A percentile compares a stretch with the other conserved stretches of the same genome.
These are phyloP conservation scores for Pisolithus microcarpus DNA, from an alignment of 768 basidiomycete species.

Conservation along the genomic window DNA sequence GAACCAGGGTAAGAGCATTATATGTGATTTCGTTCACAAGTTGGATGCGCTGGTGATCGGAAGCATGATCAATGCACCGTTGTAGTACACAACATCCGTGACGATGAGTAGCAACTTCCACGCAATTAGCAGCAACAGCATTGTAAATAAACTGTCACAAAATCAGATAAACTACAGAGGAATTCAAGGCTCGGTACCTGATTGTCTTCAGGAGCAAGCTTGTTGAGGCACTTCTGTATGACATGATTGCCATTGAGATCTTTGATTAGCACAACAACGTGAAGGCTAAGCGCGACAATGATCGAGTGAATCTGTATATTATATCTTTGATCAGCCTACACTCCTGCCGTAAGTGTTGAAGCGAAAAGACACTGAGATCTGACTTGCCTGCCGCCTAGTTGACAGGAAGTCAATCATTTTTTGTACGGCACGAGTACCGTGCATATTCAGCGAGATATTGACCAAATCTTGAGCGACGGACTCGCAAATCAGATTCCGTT, in stretches of 20 bases:
- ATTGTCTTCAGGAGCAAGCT: slow-evolving; percentile 96
- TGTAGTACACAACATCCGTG: slow-evolving; percentile 99
- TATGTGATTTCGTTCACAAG: slow-evolving; percentile 98
- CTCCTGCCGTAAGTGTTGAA: slow-evolving; percentile 44
- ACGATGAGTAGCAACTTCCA: slow-evolving; percentile 96
- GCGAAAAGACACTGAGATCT: slow-evolving; percentile 23
- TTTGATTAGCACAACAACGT: slow-evolving; percentile 99
- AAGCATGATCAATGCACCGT: slow-evolving; percentile 96
- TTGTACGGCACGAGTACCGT: slow-evolving; percentile 97
- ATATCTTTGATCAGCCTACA: slow-evolving; percentile 76
- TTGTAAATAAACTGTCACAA: slow-evolving; percentile 88
- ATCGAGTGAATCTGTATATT: slow-evolving; percentile 92
- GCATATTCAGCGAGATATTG: slow-evolving; percentile 98
- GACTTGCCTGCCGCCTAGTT: slow-evolving; percentile 82
- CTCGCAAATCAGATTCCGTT: slow-evolving; percentile 93
- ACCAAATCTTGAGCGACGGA: slow-evolving; percentile 96
- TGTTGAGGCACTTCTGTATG: slow-evolving; percentile 98
- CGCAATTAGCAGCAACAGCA: slow-evolving; percentile 96
- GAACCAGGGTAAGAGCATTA: slow-evolving; percentile 94
- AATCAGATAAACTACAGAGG: background rate
- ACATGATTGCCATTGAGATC: slow-evolving; percentile 96
- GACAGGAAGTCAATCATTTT: slow-evolving; percentile 99
- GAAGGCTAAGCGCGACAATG: slow-evolving; percentile 92
- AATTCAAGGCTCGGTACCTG: slow-evolving; percentile 47
- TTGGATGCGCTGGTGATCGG: slow-evolving; percentile 90